Evolutionary conservation across 169 alveolate genomes (phyloP), one percentile per base, ranked within the genome.

Genomic region (Plasmodium inui): DNA sequence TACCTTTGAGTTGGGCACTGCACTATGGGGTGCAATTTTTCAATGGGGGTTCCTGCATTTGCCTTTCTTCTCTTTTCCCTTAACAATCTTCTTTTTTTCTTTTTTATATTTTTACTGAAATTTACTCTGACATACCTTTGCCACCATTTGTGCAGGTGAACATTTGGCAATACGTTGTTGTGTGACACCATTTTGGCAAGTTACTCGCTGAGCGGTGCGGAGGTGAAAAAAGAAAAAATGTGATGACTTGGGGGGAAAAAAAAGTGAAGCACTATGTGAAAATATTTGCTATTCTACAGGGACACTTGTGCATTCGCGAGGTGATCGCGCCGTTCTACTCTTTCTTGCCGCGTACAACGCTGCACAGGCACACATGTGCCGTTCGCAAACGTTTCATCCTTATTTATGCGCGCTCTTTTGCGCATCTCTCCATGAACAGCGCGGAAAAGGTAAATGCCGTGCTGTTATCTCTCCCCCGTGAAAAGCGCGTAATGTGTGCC

Each of bases 111-210:
- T 96, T 99, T 99, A 97, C 98, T 97, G 97, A 98, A 99, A 98
- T 99, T 98, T 84, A 99, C 99, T 97, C 98, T 98, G 61, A 99
- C 99, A 97, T 97, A 98, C 89, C 98, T 96, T 96, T 98, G 98
- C 99, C 99, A 99, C 97, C 99, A 99, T 96, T 99, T 99, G 93
- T 98, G 98, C 95, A 99, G 97, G 96, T 99, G 99, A 84, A 97
- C 99, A 97, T 99, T 99, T 39, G 99, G 99, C 82, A 99, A 96
- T 92, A 97, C 98, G 97, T 99, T 98, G 97, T 99, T 99, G 98
- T 99, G 99, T 95, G 98, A 97, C 97, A 99, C 83, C 95, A 79
- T 67, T 92, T 95, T 96, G 89, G 82, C 55, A 26, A 71, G 90
- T 90, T 85, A 76, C 30, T 19, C 19, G 50, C 44, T 37, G 17